Base-by-base conservation (phyloP, 192 early-diverging fungal genomes). In the Oehlia diaphana region DNA sequence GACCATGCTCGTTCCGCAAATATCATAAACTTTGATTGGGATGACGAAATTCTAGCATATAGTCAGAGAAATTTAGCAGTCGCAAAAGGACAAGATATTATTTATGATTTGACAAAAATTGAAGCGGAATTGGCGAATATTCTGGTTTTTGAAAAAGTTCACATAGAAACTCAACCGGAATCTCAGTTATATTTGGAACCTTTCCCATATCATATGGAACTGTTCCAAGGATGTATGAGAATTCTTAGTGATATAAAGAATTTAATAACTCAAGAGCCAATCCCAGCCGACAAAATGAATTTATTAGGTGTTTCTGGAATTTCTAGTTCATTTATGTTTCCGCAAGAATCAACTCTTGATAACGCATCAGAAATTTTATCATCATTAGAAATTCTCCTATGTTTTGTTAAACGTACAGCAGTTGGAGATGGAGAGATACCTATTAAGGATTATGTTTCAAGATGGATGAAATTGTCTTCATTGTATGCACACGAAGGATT, bases 201-300 rank as follows among this genome's bases (percentile, higher is more conserved):
- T 49, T 81, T 81, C 37, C 74, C 63, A n/a, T 81, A 76, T 62
- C 80, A 76, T 31, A 76, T 66, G 73, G 80, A 81, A 68, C 37
- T 81, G 31, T 81, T 81, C n/a, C 71, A 64, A 31, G 37, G 53
- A 53, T 69, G 39, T 39, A 64, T 76, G 73, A 76, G 42, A 16
- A 76, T 81, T 49, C n/a, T 76, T 31, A 31, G 53, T 19, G 74
- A 81, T 10, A 63, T 81, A 4, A 76, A 77, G 37, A 21, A 47
- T 70, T 9, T 67, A 23, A 76, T 81, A 33, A 61, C 73, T 28
- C 80, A 81, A 66, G n/a, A 66, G 35, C 73, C 73, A 44, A 74
- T 81, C 61, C 42, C 66, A 6, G 12, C 33, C 10, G 33, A 50
- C 19, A 35, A 79, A 75, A 53, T 79, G 66, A 16, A 68, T 2